Evolutionary conservation across 306 rosid species (phyloP).

Genomic region (Potentilla sterilis): DNA sequence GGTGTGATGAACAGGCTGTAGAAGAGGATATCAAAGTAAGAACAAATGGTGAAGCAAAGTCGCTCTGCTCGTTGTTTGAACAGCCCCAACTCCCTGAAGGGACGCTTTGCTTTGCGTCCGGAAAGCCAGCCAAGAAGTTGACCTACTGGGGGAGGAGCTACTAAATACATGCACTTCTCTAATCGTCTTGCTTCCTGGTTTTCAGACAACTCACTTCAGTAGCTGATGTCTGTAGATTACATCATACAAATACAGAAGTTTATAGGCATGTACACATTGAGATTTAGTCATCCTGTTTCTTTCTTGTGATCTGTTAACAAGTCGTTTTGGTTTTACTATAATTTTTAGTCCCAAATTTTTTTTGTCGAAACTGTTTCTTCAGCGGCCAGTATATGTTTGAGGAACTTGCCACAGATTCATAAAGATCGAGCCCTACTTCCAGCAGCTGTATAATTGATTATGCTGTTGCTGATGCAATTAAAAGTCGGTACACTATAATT

Average conservation of each 20-base stretch:
- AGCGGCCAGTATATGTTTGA: no score
- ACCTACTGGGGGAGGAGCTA: conserved; percentile 91
- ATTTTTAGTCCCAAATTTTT: no score
- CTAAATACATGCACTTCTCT: conserved; percentile 22
- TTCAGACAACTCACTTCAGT: not conserved
- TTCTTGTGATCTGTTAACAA: no score
- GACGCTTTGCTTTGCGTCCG: conserved; percentile 78
- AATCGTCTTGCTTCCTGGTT: not conserved
- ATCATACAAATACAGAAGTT: not conserved
- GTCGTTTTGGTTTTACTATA: no score
- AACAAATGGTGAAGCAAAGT: conserved; percentile 88
- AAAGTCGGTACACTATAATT: no score
- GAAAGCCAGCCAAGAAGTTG: conserved; percentile 82
- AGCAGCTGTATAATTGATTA: no score
- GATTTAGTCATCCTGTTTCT: no score
- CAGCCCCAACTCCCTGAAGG: conserved; percentile 93
- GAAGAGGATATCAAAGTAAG: conserved; percentile 83
- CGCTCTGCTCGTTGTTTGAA: conserved; percentile 79
- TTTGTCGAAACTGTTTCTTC: no score
- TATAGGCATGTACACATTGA: not conserved
- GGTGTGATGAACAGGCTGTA: conserved; percentile 96
- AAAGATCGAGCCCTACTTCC: no score
- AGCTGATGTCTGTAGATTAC: not conserved
- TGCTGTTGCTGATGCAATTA: no score
- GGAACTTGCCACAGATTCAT: no score